Base-by-base conservation (phyloP, 331 rosid genomes). In the Quercus lobata region DNA sequence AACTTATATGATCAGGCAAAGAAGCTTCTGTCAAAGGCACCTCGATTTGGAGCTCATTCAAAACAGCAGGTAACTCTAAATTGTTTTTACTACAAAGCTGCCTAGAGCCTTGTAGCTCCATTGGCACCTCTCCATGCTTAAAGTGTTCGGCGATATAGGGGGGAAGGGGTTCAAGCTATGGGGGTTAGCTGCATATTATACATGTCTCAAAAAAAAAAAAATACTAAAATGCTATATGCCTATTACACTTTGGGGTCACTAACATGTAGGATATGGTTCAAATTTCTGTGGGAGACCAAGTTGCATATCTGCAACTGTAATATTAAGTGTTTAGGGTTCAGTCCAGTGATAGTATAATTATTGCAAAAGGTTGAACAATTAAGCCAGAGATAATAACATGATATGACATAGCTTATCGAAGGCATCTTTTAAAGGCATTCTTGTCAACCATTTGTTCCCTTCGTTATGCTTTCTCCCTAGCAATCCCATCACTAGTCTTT, bases 21-120 rank as follows among this genome's bases (percentile, higher is more conserved):
- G 87, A 96, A 96, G 87, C 84, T 96, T 86, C 90, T 97, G 87
- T 96, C 99, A 68, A 96, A 93, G 89, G 99, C 98, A 79, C 99
- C 99, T 8, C 90, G 93, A 73, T 96, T 88, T 82, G 92, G 84
- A 80, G 92, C 99, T 74, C 99, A 96, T 80, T 96, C 99, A 66
- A 96, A 96, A 79, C 98, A 96, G 88, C 99, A 93, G 97, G 98
- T 83, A 22, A 72, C 7, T 35, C 11, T 18, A 3, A 9, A 63
- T 44, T 10, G 46, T 41, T 72, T 22, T 5, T 44, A 8, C 24
- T 12, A 22, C 5, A 24, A 2, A 22, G 75, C 58, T 71, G 49
- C 12, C 11, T 41, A 41, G 10, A 41, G 49, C 49, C 49, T 41
- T 41, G 0, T 41, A 41, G 12, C 49, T 41, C 49, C 0, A 41